These are phyloP conservation scores for Paxillus involutus DNA, from an alignment of 768 basidiomycete genomes.

Conservation along the genomic window DNA sequence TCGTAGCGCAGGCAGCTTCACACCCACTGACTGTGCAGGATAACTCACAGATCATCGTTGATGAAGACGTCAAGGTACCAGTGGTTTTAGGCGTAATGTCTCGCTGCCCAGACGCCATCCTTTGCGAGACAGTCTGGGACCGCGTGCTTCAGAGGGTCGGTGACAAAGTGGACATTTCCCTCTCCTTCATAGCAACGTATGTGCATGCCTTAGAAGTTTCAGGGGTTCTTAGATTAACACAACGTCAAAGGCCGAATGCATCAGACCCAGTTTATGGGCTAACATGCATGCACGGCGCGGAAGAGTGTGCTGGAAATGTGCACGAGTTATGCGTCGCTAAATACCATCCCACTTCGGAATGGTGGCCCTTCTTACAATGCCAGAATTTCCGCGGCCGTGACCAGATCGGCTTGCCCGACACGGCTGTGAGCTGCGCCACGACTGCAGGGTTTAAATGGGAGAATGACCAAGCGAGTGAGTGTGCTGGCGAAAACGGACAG, in stretches of 20 bases:
- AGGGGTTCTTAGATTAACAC: slow-evolving; percentile 10
- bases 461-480: slow-evolving; percentile 50
- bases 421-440: slow-evolving; percentile 66
- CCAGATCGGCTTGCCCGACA: slow-evolving; percentile 62
- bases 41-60: slow-evolving; percentile 6
- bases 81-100: slow-evolving; percentile 65
- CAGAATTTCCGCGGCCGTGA: slow-evolving; percentile 65
- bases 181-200: slow-evolving; percentile 77
- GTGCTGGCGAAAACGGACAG: slow-evolving; percentile 60
- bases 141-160: slow-evolving; percentile 61
- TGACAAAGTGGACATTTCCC: slow-evolving; percentile 63
- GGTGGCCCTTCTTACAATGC: slow-evolving; percentile 87
- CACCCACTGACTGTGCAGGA: slow-evolving; percentile 24
- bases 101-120: slow-evolving; percentile 76
- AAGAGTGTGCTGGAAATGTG: slow-evolving; percentile 87
- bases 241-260: slow-evolving; percentile 52
- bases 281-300: slow-evolving; percentile 74
- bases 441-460: slow-evolving; percentile 71
- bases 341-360: slow-evolving; percentile 51
- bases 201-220: slow-evolving; percentile 25
- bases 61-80: slow-evolving; percentile 42
- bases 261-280: slow-evolving; percentile 75
- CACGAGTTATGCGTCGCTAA: slow-evolving; percentile 82
- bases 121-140: slow-evolving; percentile 80
- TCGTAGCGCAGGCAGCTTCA: slow-evolving; percentile 11